Percentiles rank a stretch among this genome's conserved stretches.
Evolutionary conservation across 2,329 filamentous ascomycete species (phyloP).

Genomic region (Aspergillus pseudoterreus): DNA sequence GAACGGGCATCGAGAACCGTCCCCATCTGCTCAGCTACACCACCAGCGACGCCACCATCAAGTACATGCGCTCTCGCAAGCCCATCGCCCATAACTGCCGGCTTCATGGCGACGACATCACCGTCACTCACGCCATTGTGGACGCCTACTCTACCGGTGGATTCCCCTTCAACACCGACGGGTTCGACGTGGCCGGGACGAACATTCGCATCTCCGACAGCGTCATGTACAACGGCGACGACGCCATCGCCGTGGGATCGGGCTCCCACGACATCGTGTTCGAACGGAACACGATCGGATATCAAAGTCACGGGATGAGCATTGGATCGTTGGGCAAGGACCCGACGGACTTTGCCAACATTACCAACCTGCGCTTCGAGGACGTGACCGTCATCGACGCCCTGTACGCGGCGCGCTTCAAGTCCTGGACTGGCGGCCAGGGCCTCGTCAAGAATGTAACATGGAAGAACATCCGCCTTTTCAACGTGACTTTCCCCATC

Average conservation of each 20-base stretch:
- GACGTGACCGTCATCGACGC: conserved; percentile 41
- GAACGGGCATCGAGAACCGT: conserved; percentile 36
- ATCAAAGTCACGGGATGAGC: conserved; percentile 43
- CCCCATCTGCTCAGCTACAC: conserved; percentile 42
- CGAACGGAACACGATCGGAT: conserved; percentile 40
- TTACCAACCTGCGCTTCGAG: conserved; percentile 42
- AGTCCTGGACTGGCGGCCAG: conserved; percentile 42
- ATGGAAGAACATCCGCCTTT: conserved; percentile 43
- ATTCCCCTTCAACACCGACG: conserved; percentile 44
- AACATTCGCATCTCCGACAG: conserved; percentile 28
- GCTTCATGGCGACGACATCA: conserved; percentile 39
- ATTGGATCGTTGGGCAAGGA: conserved; percentile 43
- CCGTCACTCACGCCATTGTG: conserved; percentile 39
- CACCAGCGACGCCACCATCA: conserved; percentile 33
- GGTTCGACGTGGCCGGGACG: conserved; percentile 28
- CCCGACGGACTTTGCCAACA: conserved; percentile 33
- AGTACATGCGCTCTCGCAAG: conserved; percentile 42
- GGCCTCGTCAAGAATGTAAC: conserved; percentile 43
- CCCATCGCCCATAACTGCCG: conserved; percentile 44
- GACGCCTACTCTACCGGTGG: conserved; percentile 35
- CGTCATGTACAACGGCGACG: conserved; percentile 42
- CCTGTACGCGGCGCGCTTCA: conserved; percentile 44
- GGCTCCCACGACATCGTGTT: conserved; percentile 39
- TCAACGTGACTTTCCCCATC: conserved; percentile 46
- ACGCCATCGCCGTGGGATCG: conserved; percentile 40